Conservation (phyloP, 2,329 filamentous ascomycete species). For the Cladosporium phlei region DNA sequence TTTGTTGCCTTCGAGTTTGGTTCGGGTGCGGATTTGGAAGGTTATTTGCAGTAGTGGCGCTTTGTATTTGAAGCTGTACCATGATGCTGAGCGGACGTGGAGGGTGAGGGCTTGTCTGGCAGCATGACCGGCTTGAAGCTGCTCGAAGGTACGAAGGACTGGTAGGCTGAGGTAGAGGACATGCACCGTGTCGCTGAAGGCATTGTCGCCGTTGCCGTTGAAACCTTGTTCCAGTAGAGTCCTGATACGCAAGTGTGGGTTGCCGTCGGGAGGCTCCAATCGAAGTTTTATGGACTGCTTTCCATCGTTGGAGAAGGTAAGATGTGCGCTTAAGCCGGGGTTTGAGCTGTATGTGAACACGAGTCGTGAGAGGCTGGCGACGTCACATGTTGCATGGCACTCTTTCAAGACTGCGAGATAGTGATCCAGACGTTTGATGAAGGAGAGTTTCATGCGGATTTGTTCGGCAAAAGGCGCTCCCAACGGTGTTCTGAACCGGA, state of each 20-base stretch:
- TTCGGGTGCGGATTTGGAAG: constrained; percentile 35
- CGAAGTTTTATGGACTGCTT: constrained; percentile 52
- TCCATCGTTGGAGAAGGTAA: constrained; percentile 25
- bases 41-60: constrained; percentile 33
- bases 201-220: constrained; percentile 49
- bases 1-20: constrained; percentile 21
- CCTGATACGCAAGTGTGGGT: constrained; percentile 28
- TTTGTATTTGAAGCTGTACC: constrained; percentile 37
- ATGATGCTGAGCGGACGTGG: constrained; percentile 32
- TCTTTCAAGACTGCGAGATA: constrained; percentile 63
- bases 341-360: constrained; percentile 60
- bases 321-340: constrained; percentile 18
- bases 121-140: constrained; percentile 46
- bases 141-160: constrained; percentile 57
- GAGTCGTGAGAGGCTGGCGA: constrained; percentile 58
- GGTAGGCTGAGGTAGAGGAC: constrained; percentile 59
- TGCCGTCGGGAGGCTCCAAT: constrained; percentile 46
- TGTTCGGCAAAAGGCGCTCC: constrained; percentile 55
- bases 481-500: constrained; percentile 56
- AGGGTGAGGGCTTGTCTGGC: constrained; percentile 19
- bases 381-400: constrained; percentile 54
- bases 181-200: constrained; percentile 53
- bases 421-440: constrained; percentile 65
- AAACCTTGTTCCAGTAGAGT: constrained; percentile 37
- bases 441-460: constrained; percentile 58